These are phyloP conservation scores for Keithomyces neogunnii DNA, from an alignment of 2,329 filamentous ascomycete species.

Conservation along the genomic window DNA sequence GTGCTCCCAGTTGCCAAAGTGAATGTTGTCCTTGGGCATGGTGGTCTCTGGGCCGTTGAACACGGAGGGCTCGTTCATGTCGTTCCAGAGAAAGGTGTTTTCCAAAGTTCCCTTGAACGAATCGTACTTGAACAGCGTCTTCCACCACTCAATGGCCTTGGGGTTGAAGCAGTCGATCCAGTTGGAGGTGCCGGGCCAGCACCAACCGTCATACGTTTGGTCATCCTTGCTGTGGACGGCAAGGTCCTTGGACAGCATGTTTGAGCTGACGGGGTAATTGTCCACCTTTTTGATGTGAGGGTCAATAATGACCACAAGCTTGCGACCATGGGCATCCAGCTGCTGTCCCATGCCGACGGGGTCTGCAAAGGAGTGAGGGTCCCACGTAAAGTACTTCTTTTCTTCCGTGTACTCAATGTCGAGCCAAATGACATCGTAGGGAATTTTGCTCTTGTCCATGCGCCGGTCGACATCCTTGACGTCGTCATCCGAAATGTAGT, in stretches of 20 bases:
- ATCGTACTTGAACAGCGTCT: constrained; percentile 75
- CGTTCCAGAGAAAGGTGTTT: constrained; percentile 96
- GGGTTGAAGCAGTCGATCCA: constrained; percentile 97
- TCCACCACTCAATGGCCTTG: constrained; percentile 89
- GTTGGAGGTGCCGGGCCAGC: constrained; percentile 94
- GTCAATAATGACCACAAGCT: constrained; percentile 91
- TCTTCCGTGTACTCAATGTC: constrained; percentile 96
- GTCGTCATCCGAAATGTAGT: constrained; percentile 95
- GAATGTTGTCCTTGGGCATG: constrained; percentile 97
- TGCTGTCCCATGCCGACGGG: constrained; percentile 83
- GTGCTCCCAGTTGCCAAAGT: constrained; percentile 89
- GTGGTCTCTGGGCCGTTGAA: constrained; percentile 98
- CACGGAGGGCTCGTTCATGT: constrained; percentile 99
- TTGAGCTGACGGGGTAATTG: constrained; percentile 66
- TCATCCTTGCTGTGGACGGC: constrained; percentile 86
- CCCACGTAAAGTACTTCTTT: constrained; percentile 98
- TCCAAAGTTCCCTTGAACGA: constrained; percentile 76
- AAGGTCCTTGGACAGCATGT: constrained; percentile 76
- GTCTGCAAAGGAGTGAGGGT: constrained; percentile 77
- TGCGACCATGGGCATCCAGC: constrained; percentile 74
- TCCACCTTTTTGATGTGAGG: constrained; percentile 94
- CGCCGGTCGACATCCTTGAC: constrained; percentile 94
- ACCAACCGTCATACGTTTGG: constrained; percentile 90
- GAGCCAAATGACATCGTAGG: constrained; percentile 98
- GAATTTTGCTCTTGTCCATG: constrained; percentile 91